Conservation (phyloP, 805 yeast species). For the Naumovozyma castellii region DNA sequence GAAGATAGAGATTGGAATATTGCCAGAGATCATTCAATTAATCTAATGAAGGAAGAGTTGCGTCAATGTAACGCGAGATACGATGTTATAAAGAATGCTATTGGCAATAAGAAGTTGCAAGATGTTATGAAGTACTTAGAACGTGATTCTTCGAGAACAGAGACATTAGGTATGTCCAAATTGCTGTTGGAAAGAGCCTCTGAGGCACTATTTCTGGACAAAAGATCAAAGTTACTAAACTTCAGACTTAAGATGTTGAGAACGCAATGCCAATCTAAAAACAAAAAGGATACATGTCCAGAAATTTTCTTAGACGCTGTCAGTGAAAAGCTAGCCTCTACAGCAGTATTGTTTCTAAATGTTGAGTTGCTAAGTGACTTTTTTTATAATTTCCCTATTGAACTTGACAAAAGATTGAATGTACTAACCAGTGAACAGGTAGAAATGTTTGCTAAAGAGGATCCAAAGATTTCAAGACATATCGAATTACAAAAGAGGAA, state of each 20-base stretch:
- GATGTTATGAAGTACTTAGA: constrained; percentile 72
- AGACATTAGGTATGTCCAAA: constrained; percentile 77
- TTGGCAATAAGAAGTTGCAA: constrained; percentile 76
- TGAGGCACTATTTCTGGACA: constrained; percentile 70
- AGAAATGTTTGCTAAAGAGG: constrained; percentile 87
- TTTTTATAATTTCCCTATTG: constrained; percentile 92
- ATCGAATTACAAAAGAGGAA: constrained; percentile 90
- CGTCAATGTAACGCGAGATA: constrained; percentile 67
- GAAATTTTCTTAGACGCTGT: constrained; percentile 90
- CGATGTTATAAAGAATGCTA: constrained; percentile 47
- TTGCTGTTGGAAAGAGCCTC: constrained; percentile 68
- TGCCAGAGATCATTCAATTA: constrained; percentile 70
- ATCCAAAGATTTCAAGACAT: constrained; percentile 81
- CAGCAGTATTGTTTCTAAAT: constrained; percentile 85
- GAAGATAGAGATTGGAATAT: constrained; percentile 90
- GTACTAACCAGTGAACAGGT: constrained; percentile 65
- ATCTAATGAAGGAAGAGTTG: constrained; percentile 71
- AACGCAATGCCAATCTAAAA: constrained; percentile 65
- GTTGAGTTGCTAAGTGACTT: constrained; percentile 92
- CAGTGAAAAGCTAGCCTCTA: constrained; percentile 81
- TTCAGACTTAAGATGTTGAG: constrained; percentile 71
- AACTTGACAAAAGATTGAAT: constrained; percentile 64
- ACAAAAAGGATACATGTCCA: constrained; percentile 84
- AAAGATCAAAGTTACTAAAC: constrained; percentile 58
- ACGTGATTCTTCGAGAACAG: constrained; percentile 35